These are phyloP conservation scores for Cardamine chenopodiifolia DNA, from an alignment of 345 rosid species.

Conservation along the genomic window DNA sequence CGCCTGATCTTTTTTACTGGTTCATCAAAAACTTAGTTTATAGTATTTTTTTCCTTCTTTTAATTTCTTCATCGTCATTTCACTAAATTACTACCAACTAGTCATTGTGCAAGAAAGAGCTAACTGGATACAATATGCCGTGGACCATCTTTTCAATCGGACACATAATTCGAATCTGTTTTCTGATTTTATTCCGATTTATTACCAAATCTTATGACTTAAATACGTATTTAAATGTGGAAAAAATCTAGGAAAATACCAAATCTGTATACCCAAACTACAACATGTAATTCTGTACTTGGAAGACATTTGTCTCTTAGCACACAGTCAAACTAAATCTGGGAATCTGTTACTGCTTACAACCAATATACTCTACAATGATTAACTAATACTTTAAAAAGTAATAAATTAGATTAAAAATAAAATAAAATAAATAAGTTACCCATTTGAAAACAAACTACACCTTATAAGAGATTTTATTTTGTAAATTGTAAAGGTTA, in stretches of 20 bases:
- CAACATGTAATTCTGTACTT: background rate
- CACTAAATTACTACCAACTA: background rate
- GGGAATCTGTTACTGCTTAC: background rate
- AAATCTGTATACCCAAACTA: background rate
- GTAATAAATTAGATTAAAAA: background rate
- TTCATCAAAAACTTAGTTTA: background rate
- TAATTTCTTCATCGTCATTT: background rate
- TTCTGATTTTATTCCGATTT: background rate
- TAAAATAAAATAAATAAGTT: background rate
- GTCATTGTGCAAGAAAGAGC: background rate
- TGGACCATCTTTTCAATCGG: background rate
- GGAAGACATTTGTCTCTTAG: background rate
- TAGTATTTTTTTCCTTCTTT: background rate
- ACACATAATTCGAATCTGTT: background rate
- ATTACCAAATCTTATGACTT: background rate
- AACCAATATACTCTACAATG: background rate
- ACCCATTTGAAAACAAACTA: background rate
- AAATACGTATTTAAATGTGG: background rate
- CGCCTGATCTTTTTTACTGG: background rate
- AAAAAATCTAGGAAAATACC: background rate
- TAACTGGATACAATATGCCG: no score
- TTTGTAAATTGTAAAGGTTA: slow-evolving; percentile 16
- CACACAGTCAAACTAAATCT: background rate
- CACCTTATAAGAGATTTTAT: no score
- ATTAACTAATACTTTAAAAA: background rate